Evolutionary conservation across 148 eudicot genomes (phyloP).

Genomic region (Oxyria digyna): DNA sequence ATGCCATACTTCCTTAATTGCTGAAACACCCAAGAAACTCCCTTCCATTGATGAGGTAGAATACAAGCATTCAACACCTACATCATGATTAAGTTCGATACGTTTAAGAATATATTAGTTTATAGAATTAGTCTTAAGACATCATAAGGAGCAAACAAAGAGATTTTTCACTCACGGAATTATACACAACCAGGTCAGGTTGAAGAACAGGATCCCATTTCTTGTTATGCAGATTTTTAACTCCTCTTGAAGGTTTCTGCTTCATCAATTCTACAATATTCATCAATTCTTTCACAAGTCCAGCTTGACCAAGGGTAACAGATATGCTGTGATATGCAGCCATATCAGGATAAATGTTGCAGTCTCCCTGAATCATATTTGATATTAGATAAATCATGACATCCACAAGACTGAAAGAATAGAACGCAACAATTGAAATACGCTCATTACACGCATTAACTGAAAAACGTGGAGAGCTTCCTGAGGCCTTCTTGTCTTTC

Average conservation of each 20-base stretch:
- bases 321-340: constrained; percentile 84
- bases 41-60: constrained; percentile 73
- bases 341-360: constrained; percentile 88
- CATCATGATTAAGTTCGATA: background rate
- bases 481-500: constrained; percentile 61
- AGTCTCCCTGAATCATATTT: constrained; percentile 45
- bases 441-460: constrained; percentile 63
- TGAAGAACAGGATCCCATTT: constrained; percentile 78
- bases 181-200: constrained; percentile 72
- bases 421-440: background rate
- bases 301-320: constrained; percentile 91
- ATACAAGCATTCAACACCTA: constrained; percentile 92
- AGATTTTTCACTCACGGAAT: constrained; percentile 60
- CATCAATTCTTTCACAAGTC: constrained; percentile 68
- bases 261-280: constrained; percentile 62
- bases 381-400: background rate
- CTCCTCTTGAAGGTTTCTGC: constrained; percentile 48
- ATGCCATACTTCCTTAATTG: constrained; percentile 64
- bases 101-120: background rate
- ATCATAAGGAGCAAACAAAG: background rate
- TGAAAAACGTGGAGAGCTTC: constrained; percentile 81
- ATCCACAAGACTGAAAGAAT: background rate
- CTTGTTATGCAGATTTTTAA: constrained; percentile 45
- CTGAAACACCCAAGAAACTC: constrained; percentile 91
- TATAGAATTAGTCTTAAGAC: background rate